Base-by-base conservation (phyloP, 1,284 basidiomycete species). In the Ustilago esculenta region DNA sequence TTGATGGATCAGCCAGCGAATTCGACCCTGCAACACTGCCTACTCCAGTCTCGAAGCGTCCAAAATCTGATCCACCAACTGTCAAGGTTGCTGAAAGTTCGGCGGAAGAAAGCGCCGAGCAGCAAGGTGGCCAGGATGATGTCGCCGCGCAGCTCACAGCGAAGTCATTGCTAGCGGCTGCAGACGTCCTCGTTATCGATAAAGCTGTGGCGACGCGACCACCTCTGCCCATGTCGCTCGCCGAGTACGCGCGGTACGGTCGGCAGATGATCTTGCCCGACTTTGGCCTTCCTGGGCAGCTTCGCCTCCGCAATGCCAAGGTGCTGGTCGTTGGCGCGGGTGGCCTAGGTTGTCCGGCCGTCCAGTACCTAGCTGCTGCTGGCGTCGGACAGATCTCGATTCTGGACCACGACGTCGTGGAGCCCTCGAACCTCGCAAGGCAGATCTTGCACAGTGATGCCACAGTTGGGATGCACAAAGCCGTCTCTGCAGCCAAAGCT, bases 211-310 rank as follows among this genome's bases (percentile, higher is more conserved):
- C 6, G 2, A 17, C 37, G 5, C 20, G 18, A 5, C 14, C 50
- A 8, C 14, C 37, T 12, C 42, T 75, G 14, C 73, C 81, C 9
- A 74, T 86, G 36, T 73, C 73, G 7, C 76, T 85, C 7, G 80
- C 83, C 36, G 94, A 98, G 77, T 98, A 96, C 82, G 84, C 85
- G 71, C 87, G 95, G 42, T 98, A 98, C 87, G 94, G 94, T 21
- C 86, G 96, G 39, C 96, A 99, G 81, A 96, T 99, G 93, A 94
- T 98, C 71, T 85, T 98, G 51, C 88, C 92, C 55, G 89, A 88
- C 21, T 90, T 97, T 78, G 95, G 95, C 0, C 85, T 98, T 1
- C 84, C 87, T 2, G 73, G 61, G 2, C 96, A 99, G 83, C 82
- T 93, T 18, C 90, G 88, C 74, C 84, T 99, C 9, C 88, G 88